These are phyloP conservation scores for Acephala macrosclerotiorum DNA, from an alignment of 2,329 filamentous ascomycete species.

Conservation along the genomic window DNA sequence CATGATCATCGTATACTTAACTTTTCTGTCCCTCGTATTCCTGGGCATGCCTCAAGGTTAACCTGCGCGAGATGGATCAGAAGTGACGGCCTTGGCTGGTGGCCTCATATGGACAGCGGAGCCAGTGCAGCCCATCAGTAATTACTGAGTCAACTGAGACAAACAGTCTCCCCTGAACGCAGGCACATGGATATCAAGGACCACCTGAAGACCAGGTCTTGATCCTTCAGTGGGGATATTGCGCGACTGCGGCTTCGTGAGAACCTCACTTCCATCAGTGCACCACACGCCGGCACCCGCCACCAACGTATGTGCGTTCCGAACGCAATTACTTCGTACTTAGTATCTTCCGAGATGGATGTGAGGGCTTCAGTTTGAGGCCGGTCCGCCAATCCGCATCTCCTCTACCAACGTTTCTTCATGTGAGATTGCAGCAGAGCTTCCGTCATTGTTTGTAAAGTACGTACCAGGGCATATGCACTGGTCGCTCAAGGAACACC, in stretches of 20 bases:
- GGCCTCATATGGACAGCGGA: background rate
- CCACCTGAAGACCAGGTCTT: background rate
- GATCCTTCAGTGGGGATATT: background rate
- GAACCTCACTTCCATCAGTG: too few relatives aligned
- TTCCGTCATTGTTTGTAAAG: background rate
- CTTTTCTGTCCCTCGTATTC: background rate
- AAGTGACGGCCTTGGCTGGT: background rate
- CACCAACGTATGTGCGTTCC: slow-evolving; percentile 3
- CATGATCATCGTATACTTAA: background rate
- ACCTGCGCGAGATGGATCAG: background rate
- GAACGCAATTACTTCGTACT: too few relatives aligned
- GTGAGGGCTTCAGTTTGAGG: background rate
- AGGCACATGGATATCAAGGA: slow-evolving; percentile 2
- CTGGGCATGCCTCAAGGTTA: background rate
- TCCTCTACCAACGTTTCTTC: background rate
- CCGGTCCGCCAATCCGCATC: slow-evolving; percentile 6
- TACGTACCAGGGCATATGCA: background rate
- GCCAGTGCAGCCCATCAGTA: background rate
- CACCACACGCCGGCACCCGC: background rate
- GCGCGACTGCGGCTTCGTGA: too few relatives aligned
- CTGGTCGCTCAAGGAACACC: background rate
- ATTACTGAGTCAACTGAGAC: slow-evolving; percentile 4
- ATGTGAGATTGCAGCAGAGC: background rate
- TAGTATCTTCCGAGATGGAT: too few relatives aligned
- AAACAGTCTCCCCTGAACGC: background rate